These are phyloP conservation scores for Umbilicaria muhlenbergii DNA, from an alignment of 495 filamentous ascomycete species.

Conservation along the genomic window DNA sequence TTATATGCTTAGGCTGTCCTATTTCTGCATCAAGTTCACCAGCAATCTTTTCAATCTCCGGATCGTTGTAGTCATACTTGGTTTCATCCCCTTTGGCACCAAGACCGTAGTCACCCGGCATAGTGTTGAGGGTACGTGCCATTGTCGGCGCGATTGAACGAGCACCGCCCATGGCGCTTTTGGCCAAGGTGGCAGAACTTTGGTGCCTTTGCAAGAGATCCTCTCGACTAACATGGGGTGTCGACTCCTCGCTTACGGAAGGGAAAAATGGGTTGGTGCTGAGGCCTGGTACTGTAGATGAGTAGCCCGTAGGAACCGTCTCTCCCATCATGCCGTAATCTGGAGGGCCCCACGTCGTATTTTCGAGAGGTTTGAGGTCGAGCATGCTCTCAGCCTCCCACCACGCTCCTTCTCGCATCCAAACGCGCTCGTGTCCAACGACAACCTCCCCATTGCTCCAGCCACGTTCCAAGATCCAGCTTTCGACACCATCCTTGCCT, in stretches of 20 bases:
- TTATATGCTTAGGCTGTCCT: slow-evolving; percentile 59
- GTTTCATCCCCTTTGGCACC: slow-evolving; percentile 70
- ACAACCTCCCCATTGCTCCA: slow-evolving; percentile 98
- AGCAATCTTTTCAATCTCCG: slow-evolving; percentile 36
- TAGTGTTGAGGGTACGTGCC: slow-evolving; percentile 40
- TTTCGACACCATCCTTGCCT: slow-evolving; percentile 85
- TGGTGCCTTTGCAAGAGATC: slow-evolving; percentile 48
- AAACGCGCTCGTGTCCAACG: slow-evolving; percentile 76
- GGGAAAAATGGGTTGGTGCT: slow-evolving; percentile 58
- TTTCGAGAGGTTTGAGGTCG: slow-evolving; percentile 60
- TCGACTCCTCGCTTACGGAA: slow-evolving; percentile 30
- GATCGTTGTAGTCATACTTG: slow-evolving; percentile 55
- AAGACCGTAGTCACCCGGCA: slow-evolving; percentile 68
- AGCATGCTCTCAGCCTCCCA: slow-evolving; percentile 98
- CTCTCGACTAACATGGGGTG: slow-evolving; percentile 49
- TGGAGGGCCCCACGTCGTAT: slow-evolving; percentile 9
- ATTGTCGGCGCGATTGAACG: slow-evolving; percentile 60
- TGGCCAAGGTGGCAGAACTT: slow-evolving; percentile 43
- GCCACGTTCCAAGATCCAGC: slow-evolving; percentile 85
- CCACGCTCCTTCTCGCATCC: slow-evolving; percentile 90
- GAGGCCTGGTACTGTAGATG: slow-evolving; percentile 26
- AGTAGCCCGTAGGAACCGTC: slow-evolving; percentile 47
- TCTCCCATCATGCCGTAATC: slow-evolving; percentile 26
- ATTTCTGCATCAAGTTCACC: slow-evolving; percentile 59
- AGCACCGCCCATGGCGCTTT: slow-evolving; percentile 32